These are phyloP conservation scores for Crataegus laevigata DNA, from an alignment of 306 rosid species.

Conservation along the genomic window DNA sequence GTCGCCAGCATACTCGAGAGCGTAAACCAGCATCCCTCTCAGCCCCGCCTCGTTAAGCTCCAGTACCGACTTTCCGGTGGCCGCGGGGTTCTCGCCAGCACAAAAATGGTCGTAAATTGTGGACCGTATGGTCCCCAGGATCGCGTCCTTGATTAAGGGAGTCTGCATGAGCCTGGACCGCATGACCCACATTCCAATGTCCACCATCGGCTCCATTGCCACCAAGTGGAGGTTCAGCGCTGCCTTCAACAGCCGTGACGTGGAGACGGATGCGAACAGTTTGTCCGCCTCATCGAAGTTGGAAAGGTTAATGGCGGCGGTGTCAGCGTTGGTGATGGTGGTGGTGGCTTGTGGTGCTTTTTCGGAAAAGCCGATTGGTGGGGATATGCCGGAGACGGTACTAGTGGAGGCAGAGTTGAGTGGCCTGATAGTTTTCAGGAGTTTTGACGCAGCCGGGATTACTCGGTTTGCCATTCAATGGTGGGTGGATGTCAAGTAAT, in stretches of 20 bases:
- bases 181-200: slow-evolving; percentile 71
- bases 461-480: slow-evolving; percentile 22
- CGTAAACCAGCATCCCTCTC: slow-evolving; percentile 73
- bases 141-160: not conserved
- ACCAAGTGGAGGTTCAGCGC: slow-evolving; percentile 65
- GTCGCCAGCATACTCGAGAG: slow-evolving; percentile 61
- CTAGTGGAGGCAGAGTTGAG: slow-evolving; percentile 28
- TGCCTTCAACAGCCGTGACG: slow-evolving; percentile 42
- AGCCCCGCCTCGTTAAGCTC: slow-evolving; percentile 42
- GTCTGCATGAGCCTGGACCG: slow-evolving; percentile 51
- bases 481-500: not conserved
- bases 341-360: not conserved
- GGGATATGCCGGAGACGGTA: slow-evolving; percentile 11
- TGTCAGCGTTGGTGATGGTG: not conserved
- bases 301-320: not conserved
- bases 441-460: slow-evolving; percentile 19
- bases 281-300: slow-evolving; percentile 29
- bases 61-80: slow-evolving; percentile 35
- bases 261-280: slow-evolving; percentile 45
- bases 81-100: slow-evolving; percentile 63
- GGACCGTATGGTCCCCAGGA: slow-evolving; percentile 20
- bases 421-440: slow-evolving; percentile 42
- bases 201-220: slow-evolving; percentile 66
- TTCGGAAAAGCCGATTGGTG: not conserved
- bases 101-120: slow-evolving; percentile 70